Evolutionary conservation across 805 yeast genomes (phyloP).

Genomic region (Clavispora fructus): DNA sequence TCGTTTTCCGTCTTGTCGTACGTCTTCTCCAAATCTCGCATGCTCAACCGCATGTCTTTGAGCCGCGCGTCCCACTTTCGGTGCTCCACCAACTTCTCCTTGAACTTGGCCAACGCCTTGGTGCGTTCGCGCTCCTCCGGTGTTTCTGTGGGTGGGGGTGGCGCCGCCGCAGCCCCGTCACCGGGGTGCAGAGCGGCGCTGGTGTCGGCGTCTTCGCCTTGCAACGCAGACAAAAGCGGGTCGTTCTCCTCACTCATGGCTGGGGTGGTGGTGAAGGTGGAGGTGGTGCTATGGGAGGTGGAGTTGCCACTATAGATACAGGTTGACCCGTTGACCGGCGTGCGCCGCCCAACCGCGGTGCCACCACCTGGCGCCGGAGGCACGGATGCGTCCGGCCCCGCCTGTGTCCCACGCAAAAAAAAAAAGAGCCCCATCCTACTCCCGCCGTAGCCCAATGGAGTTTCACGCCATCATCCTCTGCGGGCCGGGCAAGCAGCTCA

Average conservation of each 20-base stretch:
- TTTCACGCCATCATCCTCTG: conserved; percentile 88
- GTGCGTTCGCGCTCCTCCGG: conserved; percentile 65
- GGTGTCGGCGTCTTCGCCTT: conserved; percentile 27
- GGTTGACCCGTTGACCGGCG: neutral
- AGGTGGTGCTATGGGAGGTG: neutral
- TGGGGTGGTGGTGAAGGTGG: neutral
- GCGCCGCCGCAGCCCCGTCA: conserved; percentile 18
- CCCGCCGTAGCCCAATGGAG: conserved; percentile 53
- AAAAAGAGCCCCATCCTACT: conserved; percentile 4
- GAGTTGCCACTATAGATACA: neutral
- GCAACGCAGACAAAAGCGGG: conserved; percentile 68
- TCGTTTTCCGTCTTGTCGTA: conserved; percentile 95
- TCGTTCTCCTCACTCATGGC: conserved; percentile 60
- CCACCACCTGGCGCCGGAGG: neutral
- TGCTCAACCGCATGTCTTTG: conserved; percentile 74
- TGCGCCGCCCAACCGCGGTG: neutral
- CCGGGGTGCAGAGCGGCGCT: neutral
- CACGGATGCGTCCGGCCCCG: neutral
- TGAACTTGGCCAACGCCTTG: conserved; percentile 71
- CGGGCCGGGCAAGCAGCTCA: conserved; percentile 71
- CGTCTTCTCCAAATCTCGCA: conserved; percentile 76
- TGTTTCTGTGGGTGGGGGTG: conserved; percentile 14
- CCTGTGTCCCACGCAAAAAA: neutral
- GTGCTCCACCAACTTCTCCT: conserved; percentile 84
- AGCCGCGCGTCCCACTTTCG: conserved; percentile 90